A percentile compares a stretch with the other conserved stretches of the same genome.
Evolutionary conservation across 305 asterid species (phyloP).

Genomic region (Lippia alba): DNA sequence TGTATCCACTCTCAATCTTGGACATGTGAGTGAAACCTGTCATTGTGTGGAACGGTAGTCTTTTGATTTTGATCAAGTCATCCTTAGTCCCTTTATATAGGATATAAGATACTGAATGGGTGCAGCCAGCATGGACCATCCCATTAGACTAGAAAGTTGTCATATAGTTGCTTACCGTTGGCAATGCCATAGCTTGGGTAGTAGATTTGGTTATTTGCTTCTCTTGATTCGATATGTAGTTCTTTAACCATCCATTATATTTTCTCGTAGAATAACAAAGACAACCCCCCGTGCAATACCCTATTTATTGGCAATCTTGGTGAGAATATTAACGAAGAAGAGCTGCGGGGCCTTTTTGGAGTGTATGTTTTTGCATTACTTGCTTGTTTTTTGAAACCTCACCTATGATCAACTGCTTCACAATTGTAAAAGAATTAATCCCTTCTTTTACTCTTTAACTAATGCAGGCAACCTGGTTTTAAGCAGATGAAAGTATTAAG

Average conservation of each 20-base stretch:
- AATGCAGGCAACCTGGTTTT: conserved; percentile 91
- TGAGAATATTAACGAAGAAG: conserved; percentile 95
- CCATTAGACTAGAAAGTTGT: too few species aligned
- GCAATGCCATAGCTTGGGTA: too few species aligned
- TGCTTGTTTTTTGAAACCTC: conserved; percentile 9
- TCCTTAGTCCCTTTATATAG: neutral
- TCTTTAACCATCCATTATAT: conserved; percentile 32
- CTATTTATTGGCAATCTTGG: conserved; percentile 98
- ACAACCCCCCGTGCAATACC: conserved; percentile 99
- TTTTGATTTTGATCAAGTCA: neutral
- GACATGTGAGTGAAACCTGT: neutral
- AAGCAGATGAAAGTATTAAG: conserved; percentile 98
- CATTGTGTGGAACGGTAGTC: neutral
- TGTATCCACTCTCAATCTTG: too few species aligned
- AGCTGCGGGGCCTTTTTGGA: conserved; percentile 84
- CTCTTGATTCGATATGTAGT: conserved; percentile 1
- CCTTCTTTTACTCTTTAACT: conserved; percentile 19
- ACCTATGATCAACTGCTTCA: conserved; percentile 19
- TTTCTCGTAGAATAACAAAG: conserved; percentile 83
- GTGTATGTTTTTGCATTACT: conserved; percentile 49
- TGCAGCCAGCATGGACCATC: too few species aligned
- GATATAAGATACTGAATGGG: too few species aligned
- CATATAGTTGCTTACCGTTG: too few species aligned
- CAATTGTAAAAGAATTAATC: neutral
- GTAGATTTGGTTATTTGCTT: too few species aligned